These are phyloP conservation scores for Phyllostachys edulis DNA, from an alignment of 176 grass and related monocot genomes.

Conservation along the genomic window DNA sequence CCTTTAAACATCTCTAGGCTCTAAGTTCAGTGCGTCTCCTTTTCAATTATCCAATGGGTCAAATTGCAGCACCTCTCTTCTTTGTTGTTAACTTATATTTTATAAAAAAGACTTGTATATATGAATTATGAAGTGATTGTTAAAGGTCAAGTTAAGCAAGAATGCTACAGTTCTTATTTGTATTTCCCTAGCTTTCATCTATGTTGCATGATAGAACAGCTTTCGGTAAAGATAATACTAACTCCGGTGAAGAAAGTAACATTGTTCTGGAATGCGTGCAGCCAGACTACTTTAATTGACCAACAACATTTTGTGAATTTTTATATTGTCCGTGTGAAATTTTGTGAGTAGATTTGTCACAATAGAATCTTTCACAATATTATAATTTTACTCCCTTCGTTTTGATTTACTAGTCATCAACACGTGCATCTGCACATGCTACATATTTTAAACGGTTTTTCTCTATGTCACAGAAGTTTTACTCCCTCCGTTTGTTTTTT, in stretches of 20 bases:
- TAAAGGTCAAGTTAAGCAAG: neutral
- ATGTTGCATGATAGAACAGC: neutral
- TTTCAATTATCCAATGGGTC: slow-evolving; percentile 16
- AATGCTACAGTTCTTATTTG: neutral
- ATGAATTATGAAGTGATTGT: neutral
- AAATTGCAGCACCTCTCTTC: slow-evolving; percentile 12
- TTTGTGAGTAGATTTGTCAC: neutral
- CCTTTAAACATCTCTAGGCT: slow-evolving; percentile 9
- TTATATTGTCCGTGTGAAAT: neutral
- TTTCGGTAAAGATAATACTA: too few species aligned
- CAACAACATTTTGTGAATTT: neutral
- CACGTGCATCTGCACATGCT: too few species aligned
- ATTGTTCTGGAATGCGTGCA: too few species aligned
- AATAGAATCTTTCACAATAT: neutral
- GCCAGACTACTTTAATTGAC: too few species aligned
- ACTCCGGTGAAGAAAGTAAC: too few species aligned
- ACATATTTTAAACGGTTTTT: too few species aligned
- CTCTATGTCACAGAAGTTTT: too few species aligned
- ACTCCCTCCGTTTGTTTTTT: too few species aligned
- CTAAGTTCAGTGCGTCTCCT: slow-evolving; percentile 29
- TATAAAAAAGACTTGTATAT: neutral
- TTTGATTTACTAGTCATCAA: neutral
- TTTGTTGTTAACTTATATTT: neutral
- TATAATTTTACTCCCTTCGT: neutral
- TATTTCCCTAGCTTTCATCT: neutral